A percentile compares a stretch with the other conserved stretches of the same genome.
Conservation (phyloP, 176 grass and related monocot genomes). For the Bothriochloa decipiens region DNA sequence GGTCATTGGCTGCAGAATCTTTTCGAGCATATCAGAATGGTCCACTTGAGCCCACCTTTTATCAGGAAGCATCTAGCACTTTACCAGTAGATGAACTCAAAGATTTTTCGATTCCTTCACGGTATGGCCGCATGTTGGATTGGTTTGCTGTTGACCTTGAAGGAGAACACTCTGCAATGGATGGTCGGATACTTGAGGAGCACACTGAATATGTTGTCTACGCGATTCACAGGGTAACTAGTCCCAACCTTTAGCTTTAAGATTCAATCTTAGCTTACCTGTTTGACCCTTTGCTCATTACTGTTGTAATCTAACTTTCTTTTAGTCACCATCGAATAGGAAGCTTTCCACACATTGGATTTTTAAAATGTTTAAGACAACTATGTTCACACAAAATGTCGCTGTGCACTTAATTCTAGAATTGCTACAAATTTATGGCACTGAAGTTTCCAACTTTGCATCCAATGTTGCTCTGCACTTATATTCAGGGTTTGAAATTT, state of each 20-base stretch:
- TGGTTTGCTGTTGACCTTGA: constrained; percentile 99
- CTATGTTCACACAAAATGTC: constrained; percentile 3
- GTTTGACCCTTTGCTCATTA: neutral
- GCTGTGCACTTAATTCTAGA: neutral
- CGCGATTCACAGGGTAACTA: constrained; percentile 84
- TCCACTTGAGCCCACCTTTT: constrained; percentile 77
- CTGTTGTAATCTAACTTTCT: constrained; percentile 2
- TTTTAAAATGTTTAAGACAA: constrained; percentile 13
- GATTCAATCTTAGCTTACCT: constrained; percentile 16
- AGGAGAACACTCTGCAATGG: constrained; percentile 98
- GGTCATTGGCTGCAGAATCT: constrained; percentile 91
- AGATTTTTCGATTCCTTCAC: constrained; percentile 59
- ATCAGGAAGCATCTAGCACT: constrained; percentile 67
- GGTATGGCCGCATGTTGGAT: constrained; percentile 67
- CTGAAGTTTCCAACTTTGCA: neutral
- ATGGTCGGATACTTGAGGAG: constrained; percentile 92
- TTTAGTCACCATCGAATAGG: constrained; percentile 11
- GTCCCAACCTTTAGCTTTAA: constrained; percentile 32
- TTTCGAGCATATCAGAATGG: constrained; percentile 89
- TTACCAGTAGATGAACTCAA: constrained; percentile 47
- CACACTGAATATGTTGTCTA: constrained; percentile 96
- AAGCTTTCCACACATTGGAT: constrained; percentile 15
- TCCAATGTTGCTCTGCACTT: too few species aligned
- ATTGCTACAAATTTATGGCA: neutral
- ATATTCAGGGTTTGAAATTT: neutral